These are phyloP conservation scores for Auriscalpium microsporum DNA, from an alignment of 768 basidiomycete species.

Conservation along the genomic window DNA sequence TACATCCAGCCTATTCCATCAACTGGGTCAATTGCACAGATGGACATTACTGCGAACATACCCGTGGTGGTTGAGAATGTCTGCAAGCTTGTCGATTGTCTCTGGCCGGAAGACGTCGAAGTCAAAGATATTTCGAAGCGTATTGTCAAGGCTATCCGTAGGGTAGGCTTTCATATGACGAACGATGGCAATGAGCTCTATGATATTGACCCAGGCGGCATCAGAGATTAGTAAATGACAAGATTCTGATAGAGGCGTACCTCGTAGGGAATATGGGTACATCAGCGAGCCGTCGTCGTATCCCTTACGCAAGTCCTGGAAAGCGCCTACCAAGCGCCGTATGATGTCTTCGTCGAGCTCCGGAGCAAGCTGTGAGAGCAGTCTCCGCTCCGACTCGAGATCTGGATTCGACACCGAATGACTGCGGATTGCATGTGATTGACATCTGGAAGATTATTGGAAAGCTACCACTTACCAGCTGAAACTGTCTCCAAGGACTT, in stretches of 20 bases:
- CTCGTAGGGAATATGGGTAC: conserved; percentile 65
- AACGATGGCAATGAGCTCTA: conserved; percentile 60
- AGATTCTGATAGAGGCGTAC: conserved; percentile 23
- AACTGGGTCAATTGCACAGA: neutral
- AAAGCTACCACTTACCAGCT: conserved; percentile 25
- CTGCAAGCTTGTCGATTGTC: conserved; percentile 50
- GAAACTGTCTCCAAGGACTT: conserved; percentile 64
- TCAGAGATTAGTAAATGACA: neutral
- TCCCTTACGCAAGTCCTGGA: conserved; percentile 51
- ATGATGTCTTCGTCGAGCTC: conserved; percentile 47
- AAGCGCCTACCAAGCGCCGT: conserved; percentile 49
- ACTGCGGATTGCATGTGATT: conserved; percentile 14
- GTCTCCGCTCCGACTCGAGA: conserved; percentile 50
- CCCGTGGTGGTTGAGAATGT: conserved; percentile 56
- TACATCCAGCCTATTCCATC: conserved; percentile 35
- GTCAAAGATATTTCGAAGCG: conserved; percentile 59
- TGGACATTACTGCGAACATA: conserved; percentile 18
- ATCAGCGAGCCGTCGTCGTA: conserved; percentile 50
- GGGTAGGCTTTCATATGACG: conserved; percentile 57
- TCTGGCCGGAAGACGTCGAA: conserved; percentile 63
- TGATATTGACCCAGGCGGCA: neutral
- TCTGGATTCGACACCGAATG: conserved; percentile 64
- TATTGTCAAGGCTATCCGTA: conserved; percentile 45
- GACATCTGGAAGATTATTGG: neutral
- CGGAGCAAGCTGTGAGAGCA: conserved; percentile 54